phyloP scores from a whole-genome alignment of 805 yeast genomes.

The Wickerhamiella lipophila region DNA sequence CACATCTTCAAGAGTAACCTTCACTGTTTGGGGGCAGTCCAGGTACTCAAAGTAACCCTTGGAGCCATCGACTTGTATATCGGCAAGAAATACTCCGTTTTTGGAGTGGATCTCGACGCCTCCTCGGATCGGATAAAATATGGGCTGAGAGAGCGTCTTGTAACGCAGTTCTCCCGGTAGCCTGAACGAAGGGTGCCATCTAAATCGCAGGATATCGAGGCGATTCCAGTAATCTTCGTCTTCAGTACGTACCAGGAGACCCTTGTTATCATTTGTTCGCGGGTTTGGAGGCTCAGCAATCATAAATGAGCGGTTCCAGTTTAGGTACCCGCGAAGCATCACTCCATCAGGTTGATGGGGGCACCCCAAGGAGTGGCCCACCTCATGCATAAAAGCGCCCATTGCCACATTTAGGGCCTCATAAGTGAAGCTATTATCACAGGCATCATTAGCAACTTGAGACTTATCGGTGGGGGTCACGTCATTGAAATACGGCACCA shows the following conservation, averaged over 20 bases:
- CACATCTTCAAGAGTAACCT: constrained; percentile 38
- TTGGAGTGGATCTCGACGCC: constrained; percentile 40
- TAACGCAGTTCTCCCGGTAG: constrained; percentile 46
- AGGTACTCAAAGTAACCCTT: constrained; percentile 48
- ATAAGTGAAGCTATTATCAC: constrained; percentile 79
- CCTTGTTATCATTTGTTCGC: constrained; percentile 22
- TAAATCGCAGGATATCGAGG: constrained; percentile 61
- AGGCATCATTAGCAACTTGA: constrained; percentile 84
- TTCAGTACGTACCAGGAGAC: constrained; percentile 17
- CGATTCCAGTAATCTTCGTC: constrained; percentile 84
- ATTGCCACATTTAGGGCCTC: constrained; percentile 74
- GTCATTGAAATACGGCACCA: constrained; percentile 59
- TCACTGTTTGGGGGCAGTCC: constrained; percentile 45
- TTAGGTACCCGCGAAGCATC: constrained; percentile 76
- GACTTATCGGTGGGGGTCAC: constrained; percentile 45
- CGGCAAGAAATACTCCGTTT: constrained; percentile 65
- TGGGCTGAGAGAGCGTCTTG: constrained; percentile 32
- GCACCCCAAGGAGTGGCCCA: constrained; percentile 81
- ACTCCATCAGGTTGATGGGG: constrained; percentile 88
- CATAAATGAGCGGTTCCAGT: constrained; percentile 69
- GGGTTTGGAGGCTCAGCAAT: constrained; percentile 47
- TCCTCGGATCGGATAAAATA: constrained; percentile 36
- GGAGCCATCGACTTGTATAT: constrained; percentile 50
- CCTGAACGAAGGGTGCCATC: constrained; percentile 69
- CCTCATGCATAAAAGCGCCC: constrained; percentile 93